These are phyloP conservation scores for Stagonosporopsis tanaceti DNA, from an alignment of 2,329 filamentous ascomycete genomes.

Conservation along the genomic window DNA sequence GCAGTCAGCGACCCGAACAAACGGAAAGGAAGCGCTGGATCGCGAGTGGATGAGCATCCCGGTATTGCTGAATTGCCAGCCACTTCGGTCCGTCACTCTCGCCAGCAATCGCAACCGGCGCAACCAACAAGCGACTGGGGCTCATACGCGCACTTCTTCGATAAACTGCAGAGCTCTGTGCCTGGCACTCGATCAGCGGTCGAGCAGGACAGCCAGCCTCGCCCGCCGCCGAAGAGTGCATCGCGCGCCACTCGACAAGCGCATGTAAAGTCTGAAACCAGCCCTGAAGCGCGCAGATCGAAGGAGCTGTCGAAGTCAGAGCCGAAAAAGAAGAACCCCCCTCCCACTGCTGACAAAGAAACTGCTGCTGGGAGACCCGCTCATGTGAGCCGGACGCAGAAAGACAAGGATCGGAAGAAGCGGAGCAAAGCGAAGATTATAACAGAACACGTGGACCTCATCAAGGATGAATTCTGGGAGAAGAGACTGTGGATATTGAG, in stretches of 20 bases:
- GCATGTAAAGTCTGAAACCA: background rate
- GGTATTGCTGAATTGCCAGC: constrained; percentile 33
- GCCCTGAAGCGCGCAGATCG: background rate
- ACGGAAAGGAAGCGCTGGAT: constrained; percentile 11
- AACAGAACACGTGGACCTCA: constrained; percentile 89
- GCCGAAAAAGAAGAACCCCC: background rate
- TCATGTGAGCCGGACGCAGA: constrained; percentile 77
- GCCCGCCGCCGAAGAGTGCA: background rate
- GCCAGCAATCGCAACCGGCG: constrained; percentile 42
- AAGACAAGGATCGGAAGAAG: constrained; percentile 82
- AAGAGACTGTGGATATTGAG: constrained; percentile 75
- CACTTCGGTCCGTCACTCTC: constrained; percentile 43
- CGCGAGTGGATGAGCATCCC: constrained; percentile 23
- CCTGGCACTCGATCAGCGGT: background rate
- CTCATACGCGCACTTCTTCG: constrained; percentile 13
- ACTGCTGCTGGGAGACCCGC: constrained; percentile 10
- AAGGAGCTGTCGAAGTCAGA: constrained; percentile 1
- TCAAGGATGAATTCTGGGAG: constrained; percentile 94
- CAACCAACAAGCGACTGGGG: constrained; percentile 22
- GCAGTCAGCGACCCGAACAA: constrained; percentile 25
- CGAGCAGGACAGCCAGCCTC: background rate
- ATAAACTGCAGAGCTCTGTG: constrained; percentile 12
- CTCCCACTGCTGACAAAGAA: background rate
- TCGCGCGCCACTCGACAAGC: background rate
- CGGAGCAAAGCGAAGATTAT: constrained; percentile 81